These are phyloP conservation scores for Trichosporon sp. DNA, from an alignment of 1,284 basidiomycete genomes.

Conservation along the genomic window DNA sequence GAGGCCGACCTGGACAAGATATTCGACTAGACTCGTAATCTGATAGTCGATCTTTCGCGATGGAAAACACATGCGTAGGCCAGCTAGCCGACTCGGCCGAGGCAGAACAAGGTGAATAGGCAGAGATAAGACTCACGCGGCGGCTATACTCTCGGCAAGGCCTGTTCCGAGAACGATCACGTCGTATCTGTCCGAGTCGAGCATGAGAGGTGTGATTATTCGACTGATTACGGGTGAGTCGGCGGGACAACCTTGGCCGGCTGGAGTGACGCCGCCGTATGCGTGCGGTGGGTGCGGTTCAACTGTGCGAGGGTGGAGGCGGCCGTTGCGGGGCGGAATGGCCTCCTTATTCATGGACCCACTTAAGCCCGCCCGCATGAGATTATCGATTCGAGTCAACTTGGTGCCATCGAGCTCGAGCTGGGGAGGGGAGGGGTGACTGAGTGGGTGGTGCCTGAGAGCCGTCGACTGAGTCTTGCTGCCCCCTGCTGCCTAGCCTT, in stretches of 20 bases:
- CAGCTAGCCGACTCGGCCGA: background rate
- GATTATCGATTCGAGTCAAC: background rate
- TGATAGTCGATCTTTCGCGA: background rate
- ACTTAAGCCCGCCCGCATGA: background rate
- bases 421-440: background rate
- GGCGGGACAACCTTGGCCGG: background rate
- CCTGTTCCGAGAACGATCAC: slow-evolving; percentile 81
- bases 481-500: background rate
- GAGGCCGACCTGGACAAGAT: background rate
- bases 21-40: background rate
- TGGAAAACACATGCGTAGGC: background rate
- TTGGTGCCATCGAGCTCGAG: background rate
- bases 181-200: slow-evolving; percentile 58
- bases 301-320: background rate
- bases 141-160: slow-evolving; percentile 74
- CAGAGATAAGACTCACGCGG: slow-evolving; percentile 61
- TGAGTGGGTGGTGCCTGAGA: no score
- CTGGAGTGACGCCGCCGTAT: no score
- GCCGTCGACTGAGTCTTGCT: no score
- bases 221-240: background rate
- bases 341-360: background rate
- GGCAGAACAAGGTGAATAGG: background rate
- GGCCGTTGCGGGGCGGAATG: background rate
- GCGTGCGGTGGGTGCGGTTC: no score
- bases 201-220: slow-evolving; percentile 5